A percentile compares a stretch with the other conserved stretches of the same genome.
Evolutionary conservation across 192 early-diverging fungal genomes (phyloP).

Genomic region (Gigaspora rosea): DNA sequence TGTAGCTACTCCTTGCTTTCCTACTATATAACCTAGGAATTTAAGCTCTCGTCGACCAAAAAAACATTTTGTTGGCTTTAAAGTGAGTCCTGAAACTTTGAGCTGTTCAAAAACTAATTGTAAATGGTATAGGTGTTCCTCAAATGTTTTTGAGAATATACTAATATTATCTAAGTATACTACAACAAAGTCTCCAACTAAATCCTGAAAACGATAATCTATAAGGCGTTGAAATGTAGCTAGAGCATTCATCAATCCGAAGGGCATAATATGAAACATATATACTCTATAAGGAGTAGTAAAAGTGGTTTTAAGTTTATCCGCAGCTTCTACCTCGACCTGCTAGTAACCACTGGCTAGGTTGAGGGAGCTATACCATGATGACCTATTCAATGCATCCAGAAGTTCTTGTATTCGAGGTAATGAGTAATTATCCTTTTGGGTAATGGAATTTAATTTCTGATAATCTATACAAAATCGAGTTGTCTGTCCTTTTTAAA

Average conservation of each 20-base stretch:
- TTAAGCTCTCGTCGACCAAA: constrained; percentile 6
- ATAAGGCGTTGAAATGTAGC: constrained; percentile 42
- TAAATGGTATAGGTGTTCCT: constrained; percentile 26
- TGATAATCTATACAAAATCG: too few relatives aligned
- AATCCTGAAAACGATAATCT: background rate
- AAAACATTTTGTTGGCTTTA: constrained; percentile 7
- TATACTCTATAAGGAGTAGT: constrained; percentile 23
- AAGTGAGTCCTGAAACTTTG: constrained; percentile 4
- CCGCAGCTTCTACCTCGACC: background rate
- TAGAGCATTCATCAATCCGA: constrained; percentile 35
- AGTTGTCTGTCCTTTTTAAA: constrained; percentile 43
- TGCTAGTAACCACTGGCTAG: constrained; percentile 37
- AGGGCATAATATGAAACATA: constrained; percentile 32
- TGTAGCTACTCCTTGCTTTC: background rate
- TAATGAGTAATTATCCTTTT: constrained; percentile 41
- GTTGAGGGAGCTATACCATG: too few relatives aligned
- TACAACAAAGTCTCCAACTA: constrained; percentile 4
- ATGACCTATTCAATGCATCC: constrained; percentile 16
- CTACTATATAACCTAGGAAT: constrained; percentile 24
- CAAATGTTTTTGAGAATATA: constrained; percentile 33
- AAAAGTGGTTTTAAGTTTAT: constrained; percentile 36
- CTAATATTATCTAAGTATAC: constrained; percentile 42
- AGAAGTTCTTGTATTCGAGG: constrained; percentile 44
- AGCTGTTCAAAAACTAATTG: constrained; percentile 7
- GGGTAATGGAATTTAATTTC: constrained; percentile 41